These are phyloP conservation scores for Fusarium sp. DNA, from an alignment of 2,329 filamentous ascomycete species.

Conservation along the genomic window DNA sequence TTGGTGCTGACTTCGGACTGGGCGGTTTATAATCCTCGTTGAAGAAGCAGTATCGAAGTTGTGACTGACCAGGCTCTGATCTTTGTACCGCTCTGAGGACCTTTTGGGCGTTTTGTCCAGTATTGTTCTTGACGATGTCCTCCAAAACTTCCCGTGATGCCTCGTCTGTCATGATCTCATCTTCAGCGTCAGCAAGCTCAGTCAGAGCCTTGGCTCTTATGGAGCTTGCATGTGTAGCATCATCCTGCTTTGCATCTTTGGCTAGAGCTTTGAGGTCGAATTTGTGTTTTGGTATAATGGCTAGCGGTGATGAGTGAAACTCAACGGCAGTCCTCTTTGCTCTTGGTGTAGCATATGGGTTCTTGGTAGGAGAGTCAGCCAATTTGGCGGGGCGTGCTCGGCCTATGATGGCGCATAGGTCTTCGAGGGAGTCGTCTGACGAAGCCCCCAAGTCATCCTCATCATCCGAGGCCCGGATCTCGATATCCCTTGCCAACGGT, in stretches of 20 bases:
- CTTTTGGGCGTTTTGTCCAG: slow-evolving; percentile 56
- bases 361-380: slow-evolving; percentile 27
- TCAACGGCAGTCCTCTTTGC: slow-evolving; percentile 56
- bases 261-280: slow-evolving; percentile 70
- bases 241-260: slow-evolving; percentile 65
- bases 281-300: slow-evolving; percentile 63
- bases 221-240: slow-evolving; percentile 65
- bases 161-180: slow-evolving; percentile 19
- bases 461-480: slow-evolving; percentile 76
- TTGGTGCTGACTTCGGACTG: slow-evolving; percentile 41
- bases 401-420: slow-evolving; percentile 52
- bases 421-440: slow-evolving; percentile 66
- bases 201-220: slow-evolving; percentile 52
- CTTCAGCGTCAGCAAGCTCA: slow-evolving; percentile 27
- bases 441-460: slow-evolving; percentile 64
- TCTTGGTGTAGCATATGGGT: slow-evolving; percentile 53
- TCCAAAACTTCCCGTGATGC: slow-evolving; percentile 40
- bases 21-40: slow-evolving; percentile 45
- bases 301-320: slow-evolving; percentile 57
- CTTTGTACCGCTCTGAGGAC: slow-evolving; percentile 60
- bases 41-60: slow-evolving; percentile 61
- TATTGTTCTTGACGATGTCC: slow-evolving; percentile 48
- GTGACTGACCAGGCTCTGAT: slow-evolving; percentile 51
- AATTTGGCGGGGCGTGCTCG: slow-evolving; percentile 36
- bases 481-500: slow-evolving; percentile 57